These are phyloP conservation scores for Lactifluus hygrophoroides DNA, from an alignment of 768 basidiomycete genomes.

Conservation along the genomic window DNA sequence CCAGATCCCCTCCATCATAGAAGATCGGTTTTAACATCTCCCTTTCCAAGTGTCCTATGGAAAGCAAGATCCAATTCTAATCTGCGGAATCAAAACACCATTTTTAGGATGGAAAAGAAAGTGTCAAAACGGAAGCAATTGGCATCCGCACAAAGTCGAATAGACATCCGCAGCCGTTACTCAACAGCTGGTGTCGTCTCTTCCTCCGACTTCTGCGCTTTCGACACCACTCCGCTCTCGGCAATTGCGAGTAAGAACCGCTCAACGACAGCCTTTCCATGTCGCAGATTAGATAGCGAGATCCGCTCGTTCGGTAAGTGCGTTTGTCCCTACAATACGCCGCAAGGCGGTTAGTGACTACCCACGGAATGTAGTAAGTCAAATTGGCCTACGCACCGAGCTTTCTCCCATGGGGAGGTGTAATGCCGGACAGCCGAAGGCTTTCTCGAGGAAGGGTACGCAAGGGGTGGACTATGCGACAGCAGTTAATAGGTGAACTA, in stretches of 20 bases:
- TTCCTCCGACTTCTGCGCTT: background rate
- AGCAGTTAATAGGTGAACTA: background rate
- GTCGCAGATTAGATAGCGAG: conserved; percentile 68
- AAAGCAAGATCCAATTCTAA: too few species aligned
- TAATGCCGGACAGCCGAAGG: conserved; percentile 79
- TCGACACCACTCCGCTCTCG: conserved; percentile 12
- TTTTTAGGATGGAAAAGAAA: too few species aligned
- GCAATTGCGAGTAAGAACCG: conserved; percentile 58
- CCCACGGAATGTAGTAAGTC: background rate
- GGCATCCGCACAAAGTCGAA: too few species aligned
- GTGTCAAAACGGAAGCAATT: too few species aligned
- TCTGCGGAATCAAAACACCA: too few species aligned
- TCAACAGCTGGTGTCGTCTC: background rate
- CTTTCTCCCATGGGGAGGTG: conserved; percentile 95
- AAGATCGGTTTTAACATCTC: too few species aligned
- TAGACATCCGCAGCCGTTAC: too few species aligned
- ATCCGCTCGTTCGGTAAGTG: conserved; percentile 93
- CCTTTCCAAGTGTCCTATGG: too few species aligned
- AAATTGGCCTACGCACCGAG: conserved; percentile 41
- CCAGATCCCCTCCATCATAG: too few species aligned
- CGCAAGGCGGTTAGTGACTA: conserved; percentile 1
- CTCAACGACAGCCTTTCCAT: conserved; percentile 70
- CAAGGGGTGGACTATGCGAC: conserved; percentile 77
- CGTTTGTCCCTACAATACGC: conserved; percentile 62
- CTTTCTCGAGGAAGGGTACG: conserved; percentile 87